Percentiles rank a stretch among this genome's conserved stretches.
phyloP scores from a whole-genome alignment of 2,329 filamentous ascomycete species.

The Fusarium sp. region DNA sequence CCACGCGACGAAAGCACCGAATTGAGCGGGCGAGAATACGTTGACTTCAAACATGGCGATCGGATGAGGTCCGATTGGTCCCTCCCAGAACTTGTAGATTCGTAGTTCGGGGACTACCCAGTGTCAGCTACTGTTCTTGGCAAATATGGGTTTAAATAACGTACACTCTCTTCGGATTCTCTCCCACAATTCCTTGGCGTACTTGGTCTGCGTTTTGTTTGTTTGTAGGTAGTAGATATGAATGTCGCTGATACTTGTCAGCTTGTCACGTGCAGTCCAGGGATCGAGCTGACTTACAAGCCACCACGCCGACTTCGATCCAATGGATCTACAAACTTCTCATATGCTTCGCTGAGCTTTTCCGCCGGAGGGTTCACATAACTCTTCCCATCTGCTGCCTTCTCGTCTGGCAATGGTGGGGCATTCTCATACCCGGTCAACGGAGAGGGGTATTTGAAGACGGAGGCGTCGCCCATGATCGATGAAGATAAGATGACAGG shows the following conservation, averaged over 20 bases:
- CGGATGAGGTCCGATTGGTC: constrained; percentile 82
- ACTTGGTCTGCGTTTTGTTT: constrained; percentile 69
- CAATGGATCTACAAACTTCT: constrained; percentile 73
- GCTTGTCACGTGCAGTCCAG: accelerated
- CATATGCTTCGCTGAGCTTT: constrained; percentile 73
- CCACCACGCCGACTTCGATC: constrained; percentile 61
- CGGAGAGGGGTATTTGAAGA: constrained; percentile 54
- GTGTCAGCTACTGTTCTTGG: neutral
- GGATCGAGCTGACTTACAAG: constrained; percentile 65
- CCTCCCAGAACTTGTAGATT: constrained; percentile 81
- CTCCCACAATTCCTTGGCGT: constrained; percentile 78
- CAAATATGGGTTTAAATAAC: no score
- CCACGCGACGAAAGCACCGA: constrained; percentile 90
- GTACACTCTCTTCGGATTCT: constrained; percentile 74
- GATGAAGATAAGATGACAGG: accelerated
- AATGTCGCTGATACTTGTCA: constrained; percentile 64
- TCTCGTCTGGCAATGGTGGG: constrained; percentile 66
- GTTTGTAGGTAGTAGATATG: constrained; percentile 84
- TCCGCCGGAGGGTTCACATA: constrained; percentile 72
- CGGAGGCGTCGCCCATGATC: constrained; percentile 31
- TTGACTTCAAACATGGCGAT: constrained; percentile 95
- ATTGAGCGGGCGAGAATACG: constrained; percentile 83
- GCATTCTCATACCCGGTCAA: constrained; percentile 65
- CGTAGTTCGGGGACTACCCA: constrained; percentile 80
- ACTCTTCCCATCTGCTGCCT: constrained; percentile 79